Conservation (phyloP, 202 grass and related monocot species). For the Cymbopogon flexuosus region DNA sequence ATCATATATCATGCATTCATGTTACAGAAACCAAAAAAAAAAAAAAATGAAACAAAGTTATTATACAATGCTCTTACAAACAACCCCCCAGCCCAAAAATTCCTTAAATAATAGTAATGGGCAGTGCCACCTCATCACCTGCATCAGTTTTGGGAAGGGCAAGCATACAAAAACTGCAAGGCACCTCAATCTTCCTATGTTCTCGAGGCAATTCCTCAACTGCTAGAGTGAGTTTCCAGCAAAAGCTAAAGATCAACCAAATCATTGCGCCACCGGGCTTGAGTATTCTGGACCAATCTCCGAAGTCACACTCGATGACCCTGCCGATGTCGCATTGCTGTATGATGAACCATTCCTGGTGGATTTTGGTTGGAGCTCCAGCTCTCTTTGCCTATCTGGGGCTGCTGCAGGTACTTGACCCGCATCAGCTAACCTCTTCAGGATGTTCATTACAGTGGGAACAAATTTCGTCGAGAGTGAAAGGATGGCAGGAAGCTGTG, state of each 20-base stretch:
- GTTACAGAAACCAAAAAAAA: constrained; percentile 36
- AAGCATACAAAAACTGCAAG: constrained; percentile 36
- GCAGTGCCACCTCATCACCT: background rate
- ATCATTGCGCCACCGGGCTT: constrained; percentile 58
- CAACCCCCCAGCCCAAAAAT: constrained; percentile 30
- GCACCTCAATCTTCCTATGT: constrained; percentile 26
- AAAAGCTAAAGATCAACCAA: constrained; percentile 24
- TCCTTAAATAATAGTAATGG: constrained; percentile 14
- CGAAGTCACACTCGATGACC: constrained; percentile 58
- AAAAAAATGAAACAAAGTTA: constrained; percentile 8
- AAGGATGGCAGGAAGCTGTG: constrained; percentile 70
- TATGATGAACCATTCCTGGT: constrained; percentile 53
- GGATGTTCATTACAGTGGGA: constrained; percentile 86
- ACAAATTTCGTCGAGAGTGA: constrained; percentile 90
- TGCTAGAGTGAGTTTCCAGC: constrained; percentile 12
- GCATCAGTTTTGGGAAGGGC: constrained; percentile 30
- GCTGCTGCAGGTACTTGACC: constrained; percentile 45
- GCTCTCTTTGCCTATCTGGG: constrained; percentile 49
- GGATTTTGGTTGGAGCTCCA: constrained; percentile 55
- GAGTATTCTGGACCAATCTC: constrained; percentile 59
- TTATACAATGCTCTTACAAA: constrained; percentile 52
- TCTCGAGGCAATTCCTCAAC: constrained; percentile 1
- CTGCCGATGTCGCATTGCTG: constrained; percentile 49
- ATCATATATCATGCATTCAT: constrained; percentile 29
- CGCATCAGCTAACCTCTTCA: constrained; percentile 84